Base-by-base conservation (phyloP, 768 basidiomycete species). In the Tulasnella sp. region DNA sequence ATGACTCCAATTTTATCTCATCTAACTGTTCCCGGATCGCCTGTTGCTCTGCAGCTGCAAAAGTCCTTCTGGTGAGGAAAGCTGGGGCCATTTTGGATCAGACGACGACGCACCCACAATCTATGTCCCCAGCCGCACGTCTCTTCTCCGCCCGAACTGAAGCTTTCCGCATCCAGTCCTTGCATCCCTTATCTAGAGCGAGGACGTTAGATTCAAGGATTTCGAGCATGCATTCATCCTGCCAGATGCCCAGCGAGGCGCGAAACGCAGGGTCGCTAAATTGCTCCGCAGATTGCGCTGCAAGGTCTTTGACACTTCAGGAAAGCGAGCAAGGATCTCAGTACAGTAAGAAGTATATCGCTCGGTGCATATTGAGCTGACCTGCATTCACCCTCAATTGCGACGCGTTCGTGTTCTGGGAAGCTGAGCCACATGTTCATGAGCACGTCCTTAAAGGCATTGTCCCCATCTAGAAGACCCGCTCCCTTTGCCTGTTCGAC, bases 201-300 rank as follows among this genome's bases (percentile, higher is more conserved):
- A 70, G 19, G 29, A 43, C 43, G 2, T 45, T 24, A 21, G 58
- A 70, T 49, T 73, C 66, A 2, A 73, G 67, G 17, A 68, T 62
- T 30, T 68, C 68, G 1, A 84, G 68, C n/a, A 48, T 48, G 25
- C 8, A 7, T 17, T 72, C 69, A 12, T 73, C 69, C 25, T 83
- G 5, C 84, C 64, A 1, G 72, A 61, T 21, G 71, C 57, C 49
- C 9, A 17, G n/a, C 5, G 27, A 31, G 5, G n/a, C 21, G 19
- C 24, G 21, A 4, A 11, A 25, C 11, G 50, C 50, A 52, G 29
- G 50, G 11, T 25, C 29, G 19, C 50, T n/a, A 7, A 4, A 27
- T 7, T 19, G n/a, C 22, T 52, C 50, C 8, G 15, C 34, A 15
- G 34, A 38, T 38, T 38, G 34, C 15, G 34, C 34, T 7, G 34